Base-by-base conservation (phyloP, 78 protist genomes). In the Parvularia atlantis region DNA sequence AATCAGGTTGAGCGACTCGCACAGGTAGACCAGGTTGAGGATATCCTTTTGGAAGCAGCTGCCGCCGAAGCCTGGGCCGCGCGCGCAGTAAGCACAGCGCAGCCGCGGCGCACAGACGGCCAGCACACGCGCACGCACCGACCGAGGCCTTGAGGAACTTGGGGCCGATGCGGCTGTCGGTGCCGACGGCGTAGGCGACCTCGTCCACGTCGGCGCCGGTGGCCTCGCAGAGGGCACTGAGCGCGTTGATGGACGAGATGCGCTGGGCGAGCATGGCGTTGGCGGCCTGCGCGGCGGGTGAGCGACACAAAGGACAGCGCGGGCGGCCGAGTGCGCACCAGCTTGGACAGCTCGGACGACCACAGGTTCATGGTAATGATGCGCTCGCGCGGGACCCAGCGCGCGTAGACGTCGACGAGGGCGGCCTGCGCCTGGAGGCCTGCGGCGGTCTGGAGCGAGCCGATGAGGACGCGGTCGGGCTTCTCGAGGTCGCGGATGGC, bases 231-330 rank as follows among this genome's bases (percentile, higher is more conserved):
- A 91, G 41, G 19, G 90, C 93, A 35, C 69, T 28, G 76, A 91
- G 71, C 22, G 95, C 59, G 78, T 95, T 93, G 68, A 91, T 80
- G 26, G 92, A 83, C 33, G 95, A 85, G 74, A 93, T 80, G 39
- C 97, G 89, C 83, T 93, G 98, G n/a, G 98, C 97, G 7, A 95
- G 89, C 73, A 93, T 78, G 37, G 97, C 96, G 77, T 95, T 95
- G 24, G 98, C 95, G 2, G 82, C 84, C 58, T 10, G 33, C 9
- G 7, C 28, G 13, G 26, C 56, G 26, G 9, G 56, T 17, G 16
- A 14, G 16, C 5, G 16, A 4, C 19, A 41, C 46, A 9, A 41
- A 41, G 46, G 46, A 9, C 46, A n/a, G n/a, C n/a, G n/a, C n/a
- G n/a, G n/a, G n/a, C n/a, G n/a, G n/a, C n/a, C n/a, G n/a, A n/a